Evolutionary conservation across 2,329 filamentous ascomycete species (phyloP).

Genomic region (Teratosphaeriaceae sp.): DNA sequence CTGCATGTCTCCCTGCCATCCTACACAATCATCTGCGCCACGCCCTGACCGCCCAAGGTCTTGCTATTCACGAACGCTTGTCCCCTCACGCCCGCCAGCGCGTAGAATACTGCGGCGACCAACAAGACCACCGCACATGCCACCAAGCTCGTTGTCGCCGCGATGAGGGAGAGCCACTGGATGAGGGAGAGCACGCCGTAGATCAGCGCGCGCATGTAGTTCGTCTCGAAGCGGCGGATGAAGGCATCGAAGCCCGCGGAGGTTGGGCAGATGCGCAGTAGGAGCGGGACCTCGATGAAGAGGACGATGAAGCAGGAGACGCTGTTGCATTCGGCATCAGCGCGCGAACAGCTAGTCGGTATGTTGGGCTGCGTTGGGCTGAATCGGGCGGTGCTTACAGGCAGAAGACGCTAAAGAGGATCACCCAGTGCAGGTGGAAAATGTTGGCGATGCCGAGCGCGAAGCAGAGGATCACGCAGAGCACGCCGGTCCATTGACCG

Average conservation of each 20-base stretch:
- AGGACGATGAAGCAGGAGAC: constrained; percentile 44
- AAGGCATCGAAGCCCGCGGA: constrained; percentile 80
- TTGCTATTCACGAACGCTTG: constrained; percentile 90
- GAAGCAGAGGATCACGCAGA: constrained; percentile 59
- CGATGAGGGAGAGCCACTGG: constrained; percentile 75
- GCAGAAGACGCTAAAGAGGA: constrained; percentile 53
- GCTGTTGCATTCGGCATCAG: no score
- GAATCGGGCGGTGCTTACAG: constrained; percentile 33
- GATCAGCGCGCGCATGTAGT: constrained; percentile 90
- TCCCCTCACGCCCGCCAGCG: constrained; percentile 69
- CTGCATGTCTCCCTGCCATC: no score
- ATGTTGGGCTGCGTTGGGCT: background rate
- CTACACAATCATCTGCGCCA: constrained; percentile 96
- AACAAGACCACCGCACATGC: constrained; percentile 77
- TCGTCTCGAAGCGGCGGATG: constrained; percentile 88
- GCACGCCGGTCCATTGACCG: constrained; percentile 57
- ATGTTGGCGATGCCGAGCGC: constrained; percentile 64
- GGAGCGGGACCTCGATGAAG: constrained; percentile 71
- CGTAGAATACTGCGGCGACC: constrained; percentile 73
- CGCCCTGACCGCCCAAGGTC: constrained; percentile 86
- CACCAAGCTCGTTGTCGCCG: constrained; percentile 63
- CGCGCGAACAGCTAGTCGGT: background rate
- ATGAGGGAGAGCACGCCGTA: constrained; percentile 74
- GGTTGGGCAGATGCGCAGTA: constrained; percentile 95
- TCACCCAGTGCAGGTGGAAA: constrained; percentile 54